Evolutionary conservation across 106 monocot genomes (phyloP), one percentile per base, ranked within the genome.

Genomic region (Chionographis japonica): DNA sequence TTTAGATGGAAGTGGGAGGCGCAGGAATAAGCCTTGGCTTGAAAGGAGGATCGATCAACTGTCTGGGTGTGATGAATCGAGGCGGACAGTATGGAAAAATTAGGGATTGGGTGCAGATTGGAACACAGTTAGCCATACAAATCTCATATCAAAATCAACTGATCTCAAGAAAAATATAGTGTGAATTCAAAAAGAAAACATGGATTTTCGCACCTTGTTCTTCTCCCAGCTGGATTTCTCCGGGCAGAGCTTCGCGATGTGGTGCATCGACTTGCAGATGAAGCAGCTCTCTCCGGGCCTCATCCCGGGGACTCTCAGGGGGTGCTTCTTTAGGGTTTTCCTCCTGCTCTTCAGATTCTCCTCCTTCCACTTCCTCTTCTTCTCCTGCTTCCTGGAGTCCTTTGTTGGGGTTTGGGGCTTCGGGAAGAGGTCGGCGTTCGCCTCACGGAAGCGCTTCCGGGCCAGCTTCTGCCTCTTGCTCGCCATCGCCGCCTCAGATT

Each of bases 251-350:
- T 56, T 56, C 12, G 56, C 56, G 56, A 56, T 56, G 56, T 56
- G 56, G 56, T 56, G 12, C 5, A 1, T 15, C 12, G 56, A 15
- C 56, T 56, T 56, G 56, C 56, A 56, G 14, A 56, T 56, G 56
- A 56, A 56, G 56, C 56, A 56, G 18, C 6, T n/a, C 56, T 56
- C 56, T 13, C 56, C 56, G 56, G 56, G 56, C 18, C 56, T 56
- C 56, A 56, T 56, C 14, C 56, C 56, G 4, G 56, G 56, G 56
- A 56, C 15, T 18, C 56, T 56, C 56, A 56, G 18, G 6, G 56
- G 56, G 56, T 56, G 56, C 56, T 56, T 56, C 56, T n/a, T 12
- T n/a, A 56, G 56, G 56, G 14, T 56, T 12, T n/a, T 15, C 12
- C 16, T 56, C 14, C 46, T 10, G 5, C 6, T 12, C 56, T 56